Evolutionary conservation across 164 flowering plant species (phyloP).

Genomic region (Annona cherimola): DNA sequence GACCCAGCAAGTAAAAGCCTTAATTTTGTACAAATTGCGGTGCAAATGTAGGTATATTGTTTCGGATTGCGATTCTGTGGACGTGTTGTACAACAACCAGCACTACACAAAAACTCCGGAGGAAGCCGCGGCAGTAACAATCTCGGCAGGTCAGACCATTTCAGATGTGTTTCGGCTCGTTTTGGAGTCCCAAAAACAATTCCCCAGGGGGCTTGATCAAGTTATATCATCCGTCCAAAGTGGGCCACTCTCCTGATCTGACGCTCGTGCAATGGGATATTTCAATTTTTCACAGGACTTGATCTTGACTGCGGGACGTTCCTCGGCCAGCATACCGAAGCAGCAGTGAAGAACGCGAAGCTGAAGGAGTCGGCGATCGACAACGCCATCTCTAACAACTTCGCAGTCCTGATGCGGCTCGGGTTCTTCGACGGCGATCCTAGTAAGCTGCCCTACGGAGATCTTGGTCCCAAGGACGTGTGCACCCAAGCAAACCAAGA

Average conservation of each 20-base stretch:
- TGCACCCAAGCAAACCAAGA: constrained; percentile 59
- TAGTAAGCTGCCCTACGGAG: constrained; percentile 52
- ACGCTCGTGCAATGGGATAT: neutral
- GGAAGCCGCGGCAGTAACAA: constrained; percentile 69
- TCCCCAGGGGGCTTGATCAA: too few relatives aligned
- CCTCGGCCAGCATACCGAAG: constrained; percentile 53
- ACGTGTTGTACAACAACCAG: constrained; percentile 56
- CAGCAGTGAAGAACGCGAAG: constrained; percentile 54
- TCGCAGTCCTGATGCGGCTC: constrained; percentile 67
- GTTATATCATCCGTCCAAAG: too few relatives aligned
- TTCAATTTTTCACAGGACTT: constrained; percentile 42
- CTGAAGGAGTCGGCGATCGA: constrained; percentile 51
- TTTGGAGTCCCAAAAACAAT: neutral
- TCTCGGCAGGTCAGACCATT: constrained; percentile 55
- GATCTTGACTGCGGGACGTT: constrained; percentile 77
- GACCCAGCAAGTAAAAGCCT: too few relatives aligned
- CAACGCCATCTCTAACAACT: constrained; percentile 57
- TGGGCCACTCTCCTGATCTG: too few relatives aligned
- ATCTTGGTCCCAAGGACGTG: constrained; percentile 74
- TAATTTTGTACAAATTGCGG: too few relatives aligned
- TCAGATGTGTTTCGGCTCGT: neutral
- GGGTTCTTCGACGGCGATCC: constrained; percentile 92
- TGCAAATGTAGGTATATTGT: constrained; percentile 80
- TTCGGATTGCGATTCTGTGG: constrained; percentile 88
- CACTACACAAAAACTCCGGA: constrained; percentile 87